A percentile compares a stretch with the other conserved stretches of the same genome.
These are phyloP conservation scores for Thielaviopsis populi DNA, from an alignment of 2,329 filamentous ascomycete genomes.

Conservation along the genomic window DNA sequence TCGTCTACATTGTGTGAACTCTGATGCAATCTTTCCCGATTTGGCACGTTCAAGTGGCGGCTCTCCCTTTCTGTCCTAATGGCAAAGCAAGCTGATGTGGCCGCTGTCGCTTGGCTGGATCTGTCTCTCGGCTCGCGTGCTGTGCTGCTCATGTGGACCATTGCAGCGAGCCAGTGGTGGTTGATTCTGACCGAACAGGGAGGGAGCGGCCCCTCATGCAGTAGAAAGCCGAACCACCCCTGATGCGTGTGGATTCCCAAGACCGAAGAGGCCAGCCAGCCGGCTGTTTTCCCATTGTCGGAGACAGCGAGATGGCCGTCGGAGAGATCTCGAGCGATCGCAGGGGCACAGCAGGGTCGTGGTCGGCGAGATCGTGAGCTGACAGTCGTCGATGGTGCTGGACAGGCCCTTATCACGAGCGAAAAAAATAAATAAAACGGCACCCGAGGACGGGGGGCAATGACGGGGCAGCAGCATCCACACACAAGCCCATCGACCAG, in stretches of 20 bases:
- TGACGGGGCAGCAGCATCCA: background rate
- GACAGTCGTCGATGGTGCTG: no score
- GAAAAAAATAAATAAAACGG: background rate
- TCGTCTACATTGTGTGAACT: background rate
- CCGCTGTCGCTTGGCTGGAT: background rate
- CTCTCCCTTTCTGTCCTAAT: background rate
- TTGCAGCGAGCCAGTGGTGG: background rate
- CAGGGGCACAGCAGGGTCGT: background rate
- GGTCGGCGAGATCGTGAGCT: background rate
- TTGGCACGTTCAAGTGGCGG: background rate
- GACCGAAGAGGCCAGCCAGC: background rate
- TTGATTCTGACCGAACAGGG: background rate
- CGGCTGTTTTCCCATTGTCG: background rate
- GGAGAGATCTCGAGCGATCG: background rate
- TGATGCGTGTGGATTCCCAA: background rate
- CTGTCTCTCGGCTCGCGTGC: background rate
- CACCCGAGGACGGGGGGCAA: background rate
- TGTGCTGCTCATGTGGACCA: background rate
- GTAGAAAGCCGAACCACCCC: background rate
- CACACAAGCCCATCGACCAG: background rate
- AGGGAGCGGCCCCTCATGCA: background rate
- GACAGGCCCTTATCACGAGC: background rate
- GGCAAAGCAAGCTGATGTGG: background rate
- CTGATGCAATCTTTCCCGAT: background rate
- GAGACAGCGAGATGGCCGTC: background rate